phyloP scores from a whole-genome alignment of 2,329 filamentous ascomycete genomes.

The Thielaviopsis musarum region DNA sequence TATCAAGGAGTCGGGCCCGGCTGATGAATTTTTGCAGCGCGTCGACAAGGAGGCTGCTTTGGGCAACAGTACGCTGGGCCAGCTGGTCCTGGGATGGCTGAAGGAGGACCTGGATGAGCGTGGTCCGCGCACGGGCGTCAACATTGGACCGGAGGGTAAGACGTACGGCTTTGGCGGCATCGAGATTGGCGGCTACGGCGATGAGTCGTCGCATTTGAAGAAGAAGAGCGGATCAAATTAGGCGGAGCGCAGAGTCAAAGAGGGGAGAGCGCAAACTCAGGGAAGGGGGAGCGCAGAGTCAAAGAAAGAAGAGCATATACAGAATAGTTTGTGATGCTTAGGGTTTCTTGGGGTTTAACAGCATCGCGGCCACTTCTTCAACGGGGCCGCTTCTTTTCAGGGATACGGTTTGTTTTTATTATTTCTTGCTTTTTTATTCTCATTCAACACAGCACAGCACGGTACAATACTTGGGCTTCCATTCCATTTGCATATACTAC shows the following conservation, averaged over 20 bases:
- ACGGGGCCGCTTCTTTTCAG: background rate
- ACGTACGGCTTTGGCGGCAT: constrained; percentile 38
- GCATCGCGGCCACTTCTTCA: background rate
- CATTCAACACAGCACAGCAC: background rate
- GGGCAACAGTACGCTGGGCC: constrained; percentile 72
- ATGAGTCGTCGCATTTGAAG: constrained; percentile 26
- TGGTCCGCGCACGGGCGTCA: constrained; percentile 51
- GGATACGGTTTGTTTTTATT: background rate
- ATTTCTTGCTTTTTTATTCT: background rate
- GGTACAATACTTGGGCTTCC: background rate
- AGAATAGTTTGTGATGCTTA: background rate
- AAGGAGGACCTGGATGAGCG: constrained; percentile 61
- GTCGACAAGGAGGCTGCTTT: constrained; percentile 23
- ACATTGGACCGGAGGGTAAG: constrained; percentile 43
- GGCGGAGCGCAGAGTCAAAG: background rate
- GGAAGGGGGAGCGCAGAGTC: too few relatives aligned
- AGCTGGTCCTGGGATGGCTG: constrained; percentile 79
- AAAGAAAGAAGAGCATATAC: too few relatives aligned
- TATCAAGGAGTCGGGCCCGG: constrained; percentile 70
- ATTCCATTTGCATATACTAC: background rate
- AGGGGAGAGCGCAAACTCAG: too few relatives aligned
- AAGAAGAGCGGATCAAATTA: constrained; percentile 1
- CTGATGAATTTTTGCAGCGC: constrained; percentile 48
- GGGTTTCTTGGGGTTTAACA: background rate
- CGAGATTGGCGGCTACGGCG: constrained; percentile 37